phyloP scores from a whole-genome alignment of 495 filamentous ascomycete genomes.

The Trichoderma reesei region DNA sequence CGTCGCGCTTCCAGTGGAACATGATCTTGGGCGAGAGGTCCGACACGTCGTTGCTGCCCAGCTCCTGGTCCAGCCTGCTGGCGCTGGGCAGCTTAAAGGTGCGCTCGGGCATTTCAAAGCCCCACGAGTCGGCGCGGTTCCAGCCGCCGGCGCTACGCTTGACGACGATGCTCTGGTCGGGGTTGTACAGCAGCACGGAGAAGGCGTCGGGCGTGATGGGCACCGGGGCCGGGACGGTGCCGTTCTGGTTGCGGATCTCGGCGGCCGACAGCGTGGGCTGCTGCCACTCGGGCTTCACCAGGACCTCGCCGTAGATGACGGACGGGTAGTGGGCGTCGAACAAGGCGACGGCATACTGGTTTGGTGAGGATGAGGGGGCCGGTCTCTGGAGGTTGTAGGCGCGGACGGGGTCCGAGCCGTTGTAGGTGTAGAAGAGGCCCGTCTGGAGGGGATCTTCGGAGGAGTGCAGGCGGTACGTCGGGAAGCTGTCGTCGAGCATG shows the following conservation, averaged over 20 bases:
- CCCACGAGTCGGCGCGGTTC: slow-evolving; percentile 71
- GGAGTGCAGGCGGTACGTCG: slow-evolving; percentile 42
- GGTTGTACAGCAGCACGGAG: slow-evolving; percentile 83
- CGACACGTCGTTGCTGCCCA: slow-evolving; percentile 54
- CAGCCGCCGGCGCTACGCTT: slow-evolving; percentile 63
- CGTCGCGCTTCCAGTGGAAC: slow-evolving; percentile 89
- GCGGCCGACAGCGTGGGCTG: slow-evolving; percentile 72
- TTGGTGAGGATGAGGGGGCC: slow-evolving; percentile 53
- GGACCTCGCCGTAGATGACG: slow-evolving; percentile 77
- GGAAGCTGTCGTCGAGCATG: slow-evolving; percentile 94
- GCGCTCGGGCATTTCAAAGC: slow-evolving; percentile 84
- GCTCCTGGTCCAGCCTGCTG: slow-evolving; percentile 66
- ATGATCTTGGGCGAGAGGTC: slow-evolving; percentile 67
- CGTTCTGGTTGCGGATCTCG: slow-evolving; percentile 58
- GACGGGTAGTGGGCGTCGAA: slow-evolving; percentile 73
- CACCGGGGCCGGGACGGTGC: slow-evolving; percentile 58
- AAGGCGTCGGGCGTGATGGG: slow-evolving; percentile 72
- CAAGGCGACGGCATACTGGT: slow-evolving; percentile 78
- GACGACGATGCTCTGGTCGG: slow-evolving; percentile 71
- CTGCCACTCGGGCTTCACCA: slow-evolving; percentile 74
- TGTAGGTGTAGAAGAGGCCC: slow-evolving; percentile 64
- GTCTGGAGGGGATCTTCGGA: slow-evolving; percentile 36
- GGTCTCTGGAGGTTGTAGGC: slow-evolving; percentile 72
- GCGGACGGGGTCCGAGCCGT: slow-evolving; percentile 68
- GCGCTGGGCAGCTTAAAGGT: slow-evolving; percentile 71